Percentiles rank a stretch among this genome's conserved stretches.
These are phyloP conservation scores for Mortierella sp. DNA, from an alignment of 371 early-diverging fungal species.

Conservation along the genomic window DNA sequence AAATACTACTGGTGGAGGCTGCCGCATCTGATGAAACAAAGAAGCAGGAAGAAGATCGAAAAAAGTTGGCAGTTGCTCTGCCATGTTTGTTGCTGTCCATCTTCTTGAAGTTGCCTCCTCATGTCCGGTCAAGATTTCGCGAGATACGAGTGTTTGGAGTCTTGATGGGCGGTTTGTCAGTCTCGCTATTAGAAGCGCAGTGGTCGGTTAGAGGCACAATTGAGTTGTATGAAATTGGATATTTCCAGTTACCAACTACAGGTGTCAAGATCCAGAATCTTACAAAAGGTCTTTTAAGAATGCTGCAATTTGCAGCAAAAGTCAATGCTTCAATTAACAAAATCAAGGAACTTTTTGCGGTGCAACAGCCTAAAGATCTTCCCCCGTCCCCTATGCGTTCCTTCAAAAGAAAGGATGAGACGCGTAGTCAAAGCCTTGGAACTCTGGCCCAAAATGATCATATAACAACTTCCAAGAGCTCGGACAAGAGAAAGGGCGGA, in stretches of 20 bases:
- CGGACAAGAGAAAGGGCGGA: not conserved
- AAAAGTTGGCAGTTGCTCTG: not conserved
- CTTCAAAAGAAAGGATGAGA: not conserved
- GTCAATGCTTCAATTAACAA: not conserved
- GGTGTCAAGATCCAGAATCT: not conserved
- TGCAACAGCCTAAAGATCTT: not conserved
- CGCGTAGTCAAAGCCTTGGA: not conserved
- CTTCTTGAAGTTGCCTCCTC: not conserved
- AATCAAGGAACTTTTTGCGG: constrained; percentile 6
- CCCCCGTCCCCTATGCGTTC: not conserved
- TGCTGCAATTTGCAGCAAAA: not conserved
- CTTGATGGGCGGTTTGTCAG: not conserved
- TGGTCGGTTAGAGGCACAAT: not conserved
- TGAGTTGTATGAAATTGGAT: not conserved
- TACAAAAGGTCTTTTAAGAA: not conserved
- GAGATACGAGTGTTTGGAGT: not conserved
- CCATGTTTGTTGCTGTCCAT: not conserved
- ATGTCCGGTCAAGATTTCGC: not conserved
- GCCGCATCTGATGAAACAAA: not conserved
- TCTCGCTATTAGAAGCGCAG: not conserved
- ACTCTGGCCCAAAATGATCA: not conserved
- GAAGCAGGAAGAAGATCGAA: not conserved
- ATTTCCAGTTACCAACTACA: constrained; percentile 3
- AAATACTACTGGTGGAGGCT: not conserved
- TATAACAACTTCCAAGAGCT: too few species aligned